Evolutionary conservation across 345 rosid genomes (phyloP).

Genomic region (Populus alba): DNA sequence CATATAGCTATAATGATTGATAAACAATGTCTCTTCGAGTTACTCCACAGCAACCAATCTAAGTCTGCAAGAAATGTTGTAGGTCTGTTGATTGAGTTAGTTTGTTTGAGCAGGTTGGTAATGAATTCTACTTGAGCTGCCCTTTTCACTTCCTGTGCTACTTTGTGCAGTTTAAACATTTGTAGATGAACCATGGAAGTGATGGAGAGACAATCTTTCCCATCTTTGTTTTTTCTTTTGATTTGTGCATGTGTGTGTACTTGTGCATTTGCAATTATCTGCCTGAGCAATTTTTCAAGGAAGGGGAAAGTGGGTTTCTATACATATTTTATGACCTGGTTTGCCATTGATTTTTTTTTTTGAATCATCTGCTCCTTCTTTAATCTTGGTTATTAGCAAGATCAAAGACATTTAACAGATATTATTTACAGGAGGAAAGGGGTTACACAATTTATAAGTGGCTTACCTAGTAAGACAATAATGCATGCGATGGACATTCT

Average conservation of each 20-base stretch:
- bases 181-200: neutral
- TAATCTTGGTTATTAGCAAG: neutral
- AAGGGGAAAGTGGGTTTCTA: neutral
- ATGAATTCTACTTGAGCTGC: neutral
- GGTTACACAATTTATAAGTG: constrained; percentile 25
- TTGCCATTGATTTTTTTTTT: neutral
- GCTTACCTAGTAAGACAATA: constrained; percentile 39
- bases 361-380: neutral
- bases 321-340: neutral
- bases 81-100: constrained; percentile 40
- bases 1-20: constrained; percentile 36
- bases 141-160: neutral
- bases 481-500: constrained; percentile 40
- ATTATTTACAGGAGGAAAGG: constrained; percentile 42
- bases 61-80: constrained; percentile 40
- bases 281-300: neutral
- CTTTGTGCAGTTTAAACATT: neutral
- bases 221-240: neutral
- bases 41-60: constrained; percentile 42
- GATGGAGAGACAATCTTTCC: neutral
- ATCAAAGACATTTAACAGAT: neutral
- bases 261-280: neutral
- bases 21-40: constrained; percentile 37
- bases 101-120: constrained; percentile 51
- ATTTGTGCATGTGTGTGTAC: too few relatives aligned